Evolutionary conservation across 345 rosid genomes (phyloP), one percentile per base, ranked within the genome.

Genomic region (Firmiana major): DNA sequence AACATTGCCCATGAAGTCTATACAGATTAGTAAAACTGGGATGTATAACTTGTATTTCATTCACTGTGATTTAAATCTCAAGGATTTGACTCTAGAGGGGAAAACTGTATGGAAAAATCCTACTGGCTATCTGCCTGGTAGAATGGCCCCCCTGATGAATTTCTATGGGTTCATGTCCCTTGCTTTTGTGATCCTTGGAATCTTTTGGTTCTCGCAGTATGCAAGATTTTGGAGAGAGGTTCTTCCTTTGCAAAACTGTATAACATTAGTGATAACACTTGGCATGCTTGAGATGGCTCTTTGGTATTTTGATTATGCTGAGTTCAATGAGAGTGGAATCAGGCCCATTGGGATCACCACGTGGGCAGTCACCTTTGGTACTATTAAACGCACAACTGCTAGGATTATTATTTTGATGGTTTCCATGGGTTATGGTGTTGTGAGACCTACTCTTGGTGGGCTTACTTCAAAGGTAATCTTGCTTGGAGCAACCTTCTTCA

Each of bases 221-320:
- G 97, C 94, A 6, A 88, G 97, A 74, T 94, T 87, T 80, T 97
- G 98, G 99, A 90, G 79, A 83, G 98, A 91, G 87, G 91, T 97
- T 73, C 87, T 97, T 79, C 93, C 97, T 0, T 78, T 97, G 79
- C 95, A 94, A 77, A 97, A 97, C 80, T 94, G 94, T 76, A 86
- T 97, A 34, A 97, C 97, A 19, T 48, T 94, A 49, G 95, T 97
- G 82, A 94, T 94, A 58, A 92, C 97, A 0, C 73, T 94, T 0
- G 98, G 97, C 62, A 94, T 97, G 99, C 83, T 91, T 73, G 99
- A 97, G 89, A 92, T 94, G 98, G 88, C 98, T n/a, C 84, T 94
- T 54, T 96, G 98, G 99, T 93, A 89, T 81, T 94, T 94, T 7
- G 97, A 97, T 82, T 92, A 91, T 77, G 97, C 91, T 13, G 95